Evolutionary conservation across 2,329 filamentous ascomycete genomes (phyloP).

Genomic region (Cladophialophora immunda): DNA sequence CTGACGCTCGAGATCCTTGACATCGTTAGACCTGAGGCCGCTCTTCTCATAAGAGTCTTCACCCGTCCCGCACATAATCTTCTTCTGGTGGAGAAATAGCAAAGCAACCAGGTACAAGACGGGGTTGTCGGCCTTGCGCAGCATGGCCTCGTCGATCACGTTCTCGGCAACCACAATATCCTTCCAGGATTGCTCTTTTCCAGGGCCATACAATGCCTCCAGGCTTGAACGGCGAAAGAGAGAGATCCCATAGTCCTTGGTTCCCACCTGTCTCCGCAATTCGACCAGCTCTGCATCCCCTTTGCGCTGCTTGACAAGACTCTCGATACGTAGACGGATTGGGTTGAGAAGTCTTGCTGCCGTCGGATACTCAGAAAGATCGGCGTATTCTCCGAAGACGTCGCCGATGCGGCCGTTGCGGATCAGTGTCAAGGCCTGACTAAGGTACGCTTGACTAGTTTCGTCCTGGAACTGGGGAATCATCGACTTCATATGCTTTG

Average conservation of each 20-base stretch:
- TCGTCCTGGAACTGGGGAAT: background rate
- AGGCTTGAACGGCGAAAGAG: constrained; percentile 3
- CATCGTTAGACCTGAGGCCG: background rate
- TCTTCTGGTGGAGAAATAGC: constrained; percentile 4
- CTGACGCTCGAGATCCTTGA: background rate
- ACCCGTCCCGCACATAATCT: constrained; percentile 4
- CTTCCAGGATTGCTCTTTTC: background rate
- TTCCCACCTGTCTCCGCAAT: constrained; percentile 1
- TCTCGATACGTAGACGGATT: background rate
- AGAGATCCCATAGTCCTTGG: constrained; percentile 1
- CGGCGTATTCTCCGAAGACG: background rate
- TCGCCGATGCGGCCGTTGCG: background rate
- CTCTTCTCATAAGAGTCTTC: constrained; percentile 9
- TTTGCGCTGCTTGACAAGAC: background rate
- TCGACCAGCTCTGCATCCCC: background rate
- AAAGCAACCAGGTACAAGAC: background rate
- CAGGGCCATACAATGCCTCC: constrained; percentile 5
- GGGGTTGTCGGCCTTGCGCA: constrained; percentile 3
- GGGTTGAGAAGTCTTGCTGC: background rate
- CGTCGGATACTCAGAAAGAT: background rate
- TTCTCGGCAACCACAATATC: constrained; percentile 4
- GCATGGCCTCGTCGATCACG: background rate
- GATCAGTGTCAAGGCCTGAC: background rate
- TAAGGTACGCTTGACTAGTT: background rate
- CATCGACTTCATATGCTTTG: constrained; percentile 9